Base-by-base conservation (phyloP, 305 asterid genomes). In the Andrographis paniculata region DNA sequence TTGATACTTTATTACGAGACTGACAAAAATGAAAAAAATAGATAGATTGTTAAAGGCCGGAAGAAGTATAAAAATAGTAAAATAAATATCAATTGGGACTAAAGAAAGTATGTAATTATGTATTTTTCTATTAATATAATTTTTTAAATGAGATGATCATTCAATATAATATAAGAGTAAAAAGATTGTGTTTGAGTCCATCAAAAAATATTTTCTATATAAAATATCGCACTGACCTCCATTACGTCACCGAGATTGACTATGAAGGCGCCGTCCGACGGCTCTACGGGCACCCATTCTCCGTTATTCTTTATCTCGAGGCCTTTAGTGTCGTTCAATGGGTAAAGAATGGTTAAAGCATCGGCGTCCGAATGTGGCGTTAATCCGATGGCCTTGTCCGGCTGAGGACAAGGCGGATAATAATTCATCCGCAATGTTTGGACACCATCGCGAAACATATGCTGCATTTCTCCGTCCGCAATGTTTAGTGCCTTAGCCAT, bases 391-490 rank as follows among this genome's bases (percentile, higher is more conserved):
- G 68, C 77, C 24, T 20, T 36, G 6, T 79, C 74, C 14, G 89
- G 84, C 55, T 64, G 55, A 0, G 84, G 82, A 57, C 88, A 79
- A 4, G 77, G 75, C 2, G 88, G 84, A 66, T 76, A 75, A 42
- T 65, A 79, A 50, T 79, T 76, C 79, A 79, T 67, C 33, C 89
- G 41, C 70, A 70, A 72, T 4, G 77, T 23, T 40, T 79, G 89
- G 18, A 58, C 62, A n/a, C 79, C 82, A 30, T 71, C 60, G 11
- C 40, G 3, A 10, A 74, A 74, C 12, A 65, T 16, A 7, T 40
- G 65, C 36, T 12, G 24, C 42, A 78, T 48, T 45, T 78, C 80
- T 1, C 43, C 56, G 2, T 57, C 62, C 15, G 66, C 67, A 58
- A 74, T 71, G 23, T 46, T 53, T 23, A 75, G 21, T 19, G 67